These are phyloP conservation scores for Manihot esculenta DNA, from an alignment of 441 rosid genomes.

Conservation along the genomic window DNA sequence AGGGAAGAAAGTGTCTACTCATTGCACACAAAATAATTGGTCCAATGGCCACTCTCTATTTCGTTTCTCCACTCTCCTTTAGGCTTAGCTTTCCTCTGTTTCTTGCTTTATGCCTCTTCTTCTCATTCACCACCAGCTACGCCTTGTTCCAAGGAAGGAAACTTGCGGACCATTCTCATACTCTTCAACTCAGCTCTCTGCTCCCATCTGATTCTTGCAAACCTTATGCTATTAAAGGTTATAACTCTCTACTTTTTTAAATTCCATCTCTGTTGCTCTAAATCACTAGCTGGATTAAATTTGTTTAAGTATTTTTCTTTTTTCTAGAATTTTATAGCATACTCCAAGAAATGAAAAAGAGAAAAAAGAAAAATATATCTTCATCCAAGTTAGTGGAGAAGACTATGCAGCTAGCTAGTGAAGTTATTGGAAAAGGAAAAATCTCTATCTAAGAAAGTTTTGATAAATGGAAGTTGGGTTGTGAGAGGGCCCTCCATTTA, in stretches of 20 bases:
- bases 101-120: constrained; percentile 15
- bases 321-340: too few relatives aligned
- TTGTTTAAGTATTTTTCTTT: too few relatives aligned
- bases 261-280: background rate
- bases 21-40: background rate
- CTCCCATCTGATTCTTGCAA: constrained; percentile 43
- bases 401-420: too few relatives aligned
- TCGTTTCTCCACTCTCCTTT: background rate
- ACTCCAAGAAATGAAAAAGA: too few relatives aligned
- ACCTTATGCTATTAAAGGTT: constrained; percentile 36
- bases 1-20: background rate
- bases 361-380: too few relatives aligned
- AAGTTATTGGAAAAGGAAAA: too few relatives aligned
- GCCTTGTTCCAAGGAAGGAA: constrained; percentile 18
- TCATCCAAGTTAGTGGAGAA: too few relatives aligned
- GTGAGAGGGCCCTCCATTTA: background rate
- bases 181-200: constrained; percentile 43
- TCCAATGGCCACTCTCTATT: constrained; percentile 5
- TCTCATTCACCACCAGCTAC: constrained; percentile 2
- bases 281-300: too few relatives aligned
- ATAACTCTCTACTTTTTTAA: background rate
- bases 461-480: too few relatives aligned
- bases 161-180: constrained; percentile 21
- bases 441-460: too few relatives aligned
- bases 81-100: constrained; percentile 6